Evolutionary conservation across 2,329 filamentous ascomycete genomes (phyloP).

Genomic region (Talaromyces sp.): DNA sequence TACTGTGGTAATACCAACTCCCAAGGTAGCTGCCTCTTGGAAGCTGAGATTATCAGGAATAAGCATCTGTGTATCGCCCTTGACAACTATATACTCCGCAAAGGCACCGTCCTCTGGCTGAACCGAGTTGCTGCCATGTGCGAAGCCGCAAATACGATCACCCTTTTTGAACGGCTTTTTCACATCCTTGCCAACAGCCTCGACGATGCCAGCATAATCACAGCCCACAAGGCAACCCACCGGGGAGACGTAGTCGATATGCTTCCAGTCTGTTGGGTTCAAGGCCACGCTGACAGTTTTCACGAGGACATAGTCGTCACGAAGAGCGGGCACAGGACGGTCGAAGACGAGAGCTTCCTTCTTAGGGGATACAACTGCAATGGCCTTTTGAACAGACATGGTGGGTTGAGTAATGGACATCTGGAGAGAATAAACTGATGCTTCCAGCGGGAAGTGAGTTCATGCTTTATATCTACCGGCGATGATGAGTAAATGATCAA

Average conservation of each 20-base stretch:
- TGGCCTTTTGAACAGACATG: slow-evolving; percentile 25
- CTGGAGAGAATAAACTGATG: background rate
- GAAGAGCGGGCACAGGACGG: slow-evolving; percentile 36
- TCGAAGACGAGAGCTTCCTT: slow-evolving; percentile 25
- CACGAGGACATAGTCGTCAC: slow-evolving; percentile 48
- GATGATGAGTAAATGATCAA: background rate
- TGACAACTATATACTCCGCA: slow-evolving; percentile 49
- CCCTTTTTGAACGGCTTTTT: slow-evolving; percentile 44
- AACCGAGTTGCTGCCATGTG: slow-evolving; percentile 39
- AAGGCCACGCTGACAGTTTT: slow-evolving; percentile 48
- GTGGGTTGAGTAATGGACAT: background rate
- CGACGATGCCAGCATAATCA: slow-evolving; percentile 51
- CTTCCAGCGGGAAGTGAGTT: background rate
- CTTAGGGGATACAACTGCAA: slow-evolving; percentile 27
- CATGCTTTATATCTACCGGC: background rate
- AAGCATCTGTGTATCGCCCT: slow-evolving; percentile 44
- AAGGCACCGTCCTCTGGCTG: slow-evolving; percentile 49
- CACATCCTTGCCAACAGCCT: slow-evolving; percentile 46
- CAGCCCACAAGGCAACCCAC: slow-evolving; percentile 44
- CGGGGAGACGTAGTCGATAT: slow-evolving; percentile 30
- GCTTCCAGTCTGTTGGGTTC: slow-evolving; percentile 56
- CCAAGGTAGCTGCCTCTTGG: slow-evolving; percentile 38
- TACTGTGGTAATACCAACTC: slow-evolving; percentile 48
- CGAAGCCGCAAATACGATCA: slow-evolving; percentile 49
- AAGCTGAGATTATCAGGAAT: slow-evolving; percentile 46